These are phyloP conservation scores for Smithsoniella earleae DNA, from an alignment of 163 green algal genomes.

Conservation along the genomic window DNA sequence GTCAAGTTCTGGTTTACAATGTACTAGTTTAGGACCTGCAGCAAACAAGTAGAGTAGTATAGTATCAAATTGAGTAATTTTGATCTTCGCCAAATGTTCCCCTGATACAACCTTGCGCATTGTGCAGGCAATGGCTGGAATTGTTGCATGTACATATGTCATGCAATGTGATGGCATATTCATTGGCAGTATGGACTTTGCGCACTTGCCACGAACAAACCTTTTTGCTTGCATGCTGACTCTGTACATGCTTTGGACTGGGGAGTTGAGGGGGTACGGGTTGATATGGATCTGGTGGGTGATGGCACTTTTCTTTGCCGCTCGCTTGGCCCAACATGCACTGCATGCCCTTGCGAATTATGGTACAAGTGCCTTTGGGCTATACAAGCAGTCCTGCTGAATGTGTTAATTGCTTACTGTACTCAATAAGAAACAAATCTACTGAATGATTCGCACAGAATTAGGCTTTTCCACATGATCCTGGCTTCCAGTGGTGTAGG, in stretches of 20 bases:
- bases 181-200: slow-evolving; percentile 15
- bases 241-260: neutral
- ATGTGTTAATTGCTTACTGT: no score
- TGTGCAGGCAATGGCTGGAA: slow-evolving; percentile 6
- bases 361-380: slow-evolving; percentile 1
- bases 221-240: neutral
- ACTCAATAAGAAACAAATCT: no score
- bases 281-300: slow-evolving; percentile 2
- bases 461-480: no score
- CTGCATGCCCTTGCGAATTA: neutral
- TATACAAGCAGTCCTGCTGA: neutral
- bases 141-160: neutral
- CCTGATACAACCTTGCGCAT: neutral
- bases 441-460: no score
- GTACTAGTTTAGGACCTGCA: no score
- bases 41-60: no score
- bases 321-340: neutral
- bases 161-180: slow-evolving; percentile 18
- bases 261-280: neutral
- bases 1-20: no score
- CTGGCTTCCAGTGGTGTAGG: no score
- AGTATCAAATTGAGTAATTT: no score
- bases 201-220: slow-evolving; percentile 11
- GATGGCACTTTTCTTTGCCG: slow-evolving; percentile 16
- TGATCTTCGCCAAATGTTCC: no score